Percentiles rank a stretch among this genome's conserved stretches.
These are phyloP conservation scores for Pythium sukuiense DNA, from an alignment of 352 stramenopile genomes.

Conservation along the genomic window DNA sequence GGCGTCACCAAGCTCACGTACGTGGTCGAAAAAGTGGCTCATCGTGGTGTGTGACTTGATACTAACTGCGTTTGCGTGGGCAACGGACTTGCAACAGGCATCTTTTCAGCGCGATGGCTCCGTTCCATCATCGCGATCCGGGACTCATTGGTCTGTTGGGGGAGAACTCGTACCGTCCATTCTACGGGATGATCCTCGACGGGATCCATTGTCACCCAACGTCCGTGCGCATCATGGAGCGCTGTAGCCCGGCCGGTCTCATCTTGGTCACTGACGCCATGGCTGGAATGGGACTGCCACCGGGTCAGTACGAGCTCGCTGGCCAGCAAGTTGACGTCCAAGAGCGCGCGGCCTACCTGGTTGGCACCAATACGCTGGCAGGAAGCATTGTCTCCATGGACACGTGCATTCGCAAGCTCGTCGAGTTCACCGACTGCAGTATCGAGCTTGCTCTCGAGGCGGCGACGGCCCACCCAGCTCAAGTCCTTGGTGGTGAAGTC, in stretches of 20 bases:
- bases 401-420: conserved; percentile 73
- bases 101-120: conserved; percentile 91
- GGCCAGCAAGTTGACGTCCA: conserved; percentile 64
- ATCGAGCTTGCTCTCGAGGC: conserved; percentile 70
- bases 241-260: conserved; percentile 69
- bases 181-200: conserved; percentile 88
- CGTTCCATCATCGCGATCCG: conserved; percentile 90
- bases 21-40: too few species aligned
- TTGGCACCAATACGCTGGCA: conserved; percentile 80
- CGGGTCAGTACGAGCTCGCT: conserved; percentile 71
- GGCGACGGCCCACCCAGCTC: conserved; percentile 76
- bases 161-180: conserved; percentile 46
- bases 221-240: conserved; percentile 80
- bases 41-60: too few species aligned
- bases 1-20: conserved; percentile 85
- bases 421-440: conserved; percentile 80
- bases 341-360: conserved; percentile 43
- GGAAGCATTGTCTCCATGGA: conserved; percentile 86
- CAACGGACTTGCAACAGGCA: conserved; percentile 39
- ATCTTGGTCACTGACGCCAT: conserved; percentile 87
- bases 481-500: conserved; percentile 61
- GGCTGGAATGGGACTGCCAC: conserved; percentile 73
- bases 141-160: conserved; percentile 88
- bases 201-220: conserved; percentile 83
- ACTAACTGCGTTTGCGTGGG: too few species aligned